Conservation (phyloP, 2,329 filamentous ascomycete genomes). For the Neurospora sp. region DNA sequence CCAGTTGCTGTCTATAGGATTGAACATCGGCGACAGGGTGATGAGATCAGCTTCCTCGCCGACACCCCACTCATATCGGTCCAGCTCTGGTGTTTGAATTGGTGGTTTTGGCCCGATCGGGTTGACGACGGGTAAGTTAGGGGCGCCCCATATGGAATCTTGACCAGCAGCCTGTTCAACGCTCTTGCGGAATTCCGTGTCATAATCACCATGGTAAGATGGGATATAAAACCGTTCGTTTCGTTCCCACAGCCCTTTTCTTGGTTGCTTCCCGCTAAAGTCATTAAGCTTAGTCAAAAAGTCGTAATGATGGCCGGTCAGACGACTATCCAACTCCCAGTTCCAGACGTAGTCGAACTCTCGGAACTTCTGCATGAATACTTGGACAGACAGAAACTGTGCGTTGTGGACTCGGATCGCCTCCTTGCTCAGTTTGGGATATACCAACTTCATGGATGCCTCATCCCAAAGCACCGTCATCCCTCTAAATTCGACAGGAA, state of each 20-base stretch:
- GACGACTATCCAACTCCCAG: conserved; percentile 76
- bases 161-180: conserved; percentile 45
- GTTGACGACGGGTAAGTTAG: conserved; percentile 46
- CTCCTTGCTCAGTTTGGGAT: conserved; percentile 57
- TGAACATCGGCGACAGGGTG: conserved; percentile 70
- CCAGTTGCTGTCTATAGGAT: conserved; percentile 64
- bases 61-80: conserved; percentile 22
- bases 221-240: conserved; percentile 66
- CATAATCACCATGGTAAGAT: conserved; percentile 54
- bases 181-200: conserved; percentile 53
- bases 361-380: conserved; percentile 64
- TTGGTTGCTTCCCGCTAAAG: conserved; percentile 58
- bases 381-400: conserved; percentile 65
- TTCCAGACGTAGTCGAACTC: conserved; percentile 80
- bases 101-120: conserved; percentile 43
- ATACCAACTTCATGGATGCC: conserved; percentile 63
- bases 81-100: conserved; percentile 12
- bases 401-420: conserved; percentile 45
- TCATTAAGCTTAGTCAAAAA: conserved; percentile 55
- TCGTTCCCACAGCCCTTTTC: conserved; percentile 64
- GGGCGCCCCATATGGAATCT: conserved; percentile 57
- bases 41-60: conserved; percentile 24
- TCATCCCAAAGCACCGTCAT: conserved; percentile 70
- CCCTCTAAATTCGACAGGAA: conserved; percentile 41
- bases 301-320: conserved; percentile 74